Conservation (phyloP, 805 yeast species). For the Yamadazyma philogaea region DNA sequence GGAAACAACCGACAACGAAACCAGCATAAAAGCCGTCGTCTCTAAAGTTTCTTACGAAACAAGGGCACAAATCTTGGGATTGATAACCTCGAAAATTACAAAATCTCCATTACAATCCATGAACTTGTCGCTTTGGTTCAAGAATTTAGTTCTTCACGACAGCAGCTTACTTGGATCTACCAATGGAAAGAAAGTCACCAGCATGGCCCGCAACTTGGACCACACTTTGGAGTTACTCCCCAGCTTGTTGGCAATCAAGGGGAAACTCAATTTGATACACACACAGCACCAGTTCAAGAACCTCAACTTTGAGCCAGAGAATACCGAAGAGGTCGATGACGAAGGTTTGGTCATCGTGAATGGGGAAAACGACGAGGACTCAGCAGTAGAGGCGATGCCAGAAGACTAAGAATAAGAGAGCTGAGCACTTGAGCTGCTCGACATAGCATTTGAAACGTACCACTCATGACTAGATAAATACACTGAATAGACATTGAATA, state of each 20-base stretch:
- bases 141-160: conserved; percentile 67
- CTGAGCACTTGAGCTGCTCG: too few species aligned
- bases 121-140: conserved; percentile 61
- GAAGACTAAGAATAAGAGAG: conserved; percentile 2
- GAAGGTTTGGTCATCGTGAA: conserved; percentile 32
- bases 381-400: conserved; percentile 4
- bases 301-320: conserved; percentile 16
- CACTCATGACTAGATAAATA: too few species aligned
- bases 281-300: conserved; percentile 71
- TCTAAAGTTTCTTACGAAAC: conserved; percentile 36
- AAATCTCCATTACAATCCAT: conserved; percentile 25
- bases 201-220: conserved; percentile 55
- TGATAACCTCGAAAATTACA: conserved; percentile 27
- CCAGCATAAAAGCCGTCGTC: conserved; percentile 28
- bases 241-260: conserved; percentile 74
- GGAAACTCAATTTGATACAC: conserved; percentile 72
- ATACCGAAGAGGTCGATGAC: conserved; percentile 24
- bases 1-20: conserved; percentile 27
- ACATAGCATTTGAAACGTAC: too few species aligned
- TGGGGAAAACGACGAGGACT: conserved; percentile 37
- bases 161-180: conserved; percentile 35
- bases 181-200: conserved; percentile 24
- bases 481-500: not conserved
- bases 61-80: conserved; percentile 24
- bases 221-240: conserved; percentile 60